Evolutionary conservation across 208 protist genomes (phyloP).

Genomic region (Zelonia costaricensis): DNA sequence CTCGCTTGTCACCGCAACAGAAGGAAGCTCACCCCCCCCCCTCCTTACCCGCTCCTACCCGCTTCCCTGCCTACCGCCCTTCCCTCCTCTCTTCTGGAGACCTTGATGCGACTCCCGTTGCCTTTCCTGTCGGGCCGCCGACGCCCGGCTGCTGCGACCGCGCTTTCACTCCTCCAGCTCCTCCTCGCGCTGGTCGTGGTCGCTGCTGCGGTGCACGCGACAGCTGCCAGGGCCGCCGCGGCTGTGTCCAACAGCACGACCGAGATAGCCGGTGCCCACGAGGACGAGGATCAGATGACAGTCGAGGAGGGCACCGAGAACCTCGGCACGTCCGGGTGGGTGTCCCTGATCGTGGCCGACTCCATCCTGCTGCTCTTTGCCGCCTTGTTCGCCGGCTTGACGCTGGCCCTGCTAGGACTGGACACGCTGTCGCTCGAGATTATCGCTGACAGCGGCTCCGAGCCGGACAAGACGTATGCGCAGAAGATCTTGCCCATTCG

Average conservation of each 20-base stretch:
- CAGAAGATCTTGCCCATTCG: constrained; percentile 94
- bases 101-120: background rate
- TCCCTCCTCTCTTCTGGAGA: background rate
- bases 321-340: constrained; percentile 51
- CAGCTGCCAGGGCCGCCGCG: background rate
- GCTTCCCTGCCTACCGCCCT: background rate
- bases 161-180: constrained; percentile 1
- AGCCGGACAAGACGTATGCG: constrained; percentile 92
- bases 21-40: too few species aligned
- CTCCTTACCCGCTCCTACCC: background rate
- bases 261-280: background rate
- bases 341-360: constrained; percentile 76
- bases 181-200: constrained; percentile 1
- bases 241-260: background rate
- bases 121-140: background rate
- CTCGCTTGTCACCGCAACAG: too few species aligned
- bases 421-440: constrained; percentile 95
- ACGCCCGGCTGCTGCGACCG: background rate
- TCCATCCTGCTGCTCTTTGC: constrained; percentile 91
- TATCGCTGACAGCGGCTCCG: constrained; percentile 84
- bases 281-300: background rate
- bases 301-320: constrained; percentile 14
- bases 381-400: constrained; percentile 96
- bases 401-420: constrained; percentile 94
- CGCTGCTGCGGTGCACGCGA: background rate